phyloP scores from a whole-genome alignment of 768 basidiomycete species.

The Mycena alexandri region DNA sequence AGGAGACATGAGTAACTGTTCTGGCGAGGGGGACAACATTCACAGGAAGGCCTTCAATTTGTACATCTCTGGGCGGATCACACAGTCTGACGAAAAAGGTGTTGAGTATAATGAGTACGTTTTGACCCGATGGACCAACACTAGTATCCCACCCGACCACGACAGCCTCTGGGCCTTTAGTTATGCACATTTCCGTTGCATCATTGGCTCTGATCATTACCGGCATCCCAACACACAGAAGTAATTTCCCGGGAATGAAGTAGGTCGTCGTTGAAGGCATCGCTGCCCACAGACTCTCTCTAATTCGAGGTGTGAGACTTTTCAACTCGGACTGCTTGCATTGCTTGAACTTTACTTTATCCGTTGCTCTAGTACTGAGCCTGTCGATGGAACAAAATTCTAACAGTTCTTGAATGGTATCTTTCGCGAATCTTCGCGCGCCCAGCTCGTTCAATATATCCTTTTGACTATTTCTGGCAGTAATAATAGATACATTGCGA shows the following conservation, averaged over 20 bases:
- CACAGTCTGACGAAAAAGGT: background rate
- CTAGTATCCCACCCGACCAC: background rate
- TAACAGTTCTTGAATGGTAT: background rate
- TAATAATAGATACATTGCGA: slow-evolving; percentile 53
- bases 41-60: background rate
- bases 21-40: background rate
- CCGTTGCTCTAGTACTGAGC: background rate
- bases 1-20: background rate
- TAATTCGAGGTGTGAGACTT: background rate
- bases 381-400: background rate
- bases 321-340: background rate
- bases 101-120: background rate
- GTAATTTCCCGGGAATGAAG: background rate
- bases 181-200: background rate
- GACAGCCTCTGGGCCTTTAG: background rate
- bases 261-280: background rate
- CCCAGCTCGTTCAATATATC: slow-evolving; percentile 37
- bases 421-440: background rate
- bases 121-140: background rate
- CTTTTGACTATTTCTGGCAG: slow-evolving; percentile 49
- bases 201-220: background rate
- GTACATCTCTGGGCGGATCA: no score
- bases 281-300: background rate
- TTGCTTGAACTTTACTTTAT: background rate
- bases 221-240: background rate